Base-by-base conservation (phyloP, 2,329 filamentous ascomycete genomes). In the Coniochaeta sp. region DNA sequence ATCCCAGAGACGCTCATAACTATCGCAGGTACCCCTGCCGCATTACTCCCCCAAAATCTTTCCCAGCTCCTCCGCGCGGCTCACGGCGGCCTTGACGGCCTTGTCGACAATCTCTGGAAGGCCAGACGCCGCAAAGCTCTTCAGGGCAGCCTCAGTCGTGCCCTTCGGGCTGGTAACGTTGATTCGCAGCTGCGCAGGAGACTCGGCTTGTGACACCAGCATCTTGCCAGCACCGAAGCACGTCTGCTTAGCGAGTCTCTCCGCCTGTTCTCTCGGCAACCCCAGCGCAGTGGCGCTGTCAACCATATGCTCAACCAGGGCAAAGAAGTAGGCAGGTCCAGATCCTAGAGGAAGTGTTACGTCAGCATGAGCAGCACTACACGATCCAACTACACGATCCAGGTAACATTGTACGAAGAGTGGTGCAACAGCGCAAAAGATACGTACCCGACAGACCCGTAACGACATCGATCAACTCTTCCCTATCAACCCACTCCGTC, bases 131-230 rank as follows among this genome's bases (percentile, higher is more conserved):
- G 79, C 77, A 38, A 81, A 81, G 66, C 76, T 80, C 60, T 78
- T 70, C 17, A 81, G 71, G 0, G 78, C 79, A 14, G 79, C 79
- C 47, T 80, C 71, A 0, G 79, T 81, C 3, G 79, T 81, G 32
- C 79, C 79, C 63, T 80, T 81, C 26, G 79, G 79, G 70, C 79
- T 81, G 6, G 79, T 81, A 57, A 81, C 79, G 66, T 81, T 81
- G 65, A 72, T 78, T 59, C 79, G 74, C 57, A 81, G 71, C 69
- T 81, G 77, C 0, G 73, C 66, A 0, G 79, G 77, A 36, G 74
- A 71, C 2, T 80, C 78, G 3, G 74, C 68, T 4, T 52, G 47
- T 2, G 79, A 79, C 63, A 77, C 73, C 7, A 81, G 73, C 79
- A 81, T 81, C 70, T 75, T 76, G 54, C 79, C 79, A 1, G 79